Evolutionary conservation across 176 grass and related monocot species (phyloP).

Genomic region (Raddia distichophylla): DNA sequence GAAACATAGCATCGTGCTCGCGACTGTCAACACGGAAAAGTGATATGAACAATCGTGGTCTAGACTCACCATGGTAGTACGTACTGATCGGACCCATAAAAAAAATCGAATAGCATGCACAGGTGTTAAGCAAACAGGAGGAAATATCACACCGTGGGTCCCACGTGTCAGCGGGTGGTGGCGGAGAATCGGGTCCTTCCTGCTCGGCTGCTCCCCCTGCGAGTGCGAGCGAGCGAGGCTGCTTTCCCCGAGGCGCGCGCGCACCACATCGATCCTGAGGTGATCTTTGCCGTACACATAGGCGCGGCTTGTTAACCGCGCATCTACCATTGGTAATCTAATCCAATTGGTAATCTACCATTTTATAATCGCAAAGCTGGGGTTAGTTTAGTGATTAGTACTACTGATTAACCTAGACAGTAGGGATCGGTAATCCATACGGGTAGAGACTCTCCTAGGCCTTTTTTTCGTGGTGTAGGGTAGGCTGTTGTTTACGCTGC

Average conservation of each 20-base stretch:
- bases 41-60: too few relatives aligned
- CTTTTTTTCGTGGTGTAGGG: not conserved
- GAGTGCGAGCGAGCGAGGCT: not conserved
- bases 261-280: not conserved
- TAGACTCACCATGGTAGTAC: too few relatives aligned
- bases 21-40: too few relatives aligned
- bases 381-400: not conserved
- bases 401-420: not conserved
- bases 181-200: not conserved
- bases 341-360: not conserved
- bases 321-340: not conserved
- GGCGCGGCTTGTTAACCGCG: not conserved
- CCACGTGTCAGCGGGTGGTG: not conserved
- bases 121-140: not conserved
- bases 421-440: constrained; percentile 53
- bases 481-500: constrained; percentile 1
- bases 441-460: constrained; percentile 5
- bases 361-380: not conserved
- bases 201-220: not conserved
- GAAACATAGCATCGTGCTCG: too few relatives aligned
- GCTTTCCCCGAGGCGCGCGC: not conserved
- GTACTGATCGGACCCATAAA: too few relatives aligned
- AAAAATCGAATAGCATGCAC: not conserved
- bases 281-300: constrained; percentile 43
- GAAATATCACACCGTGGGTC: not conserved